These are phyloP conservation scores for Sclerotiophoma versabilis DNA, from an alignment of 2,329 filamentous ascomycete species.

Conservation along the genomic window DNA sequence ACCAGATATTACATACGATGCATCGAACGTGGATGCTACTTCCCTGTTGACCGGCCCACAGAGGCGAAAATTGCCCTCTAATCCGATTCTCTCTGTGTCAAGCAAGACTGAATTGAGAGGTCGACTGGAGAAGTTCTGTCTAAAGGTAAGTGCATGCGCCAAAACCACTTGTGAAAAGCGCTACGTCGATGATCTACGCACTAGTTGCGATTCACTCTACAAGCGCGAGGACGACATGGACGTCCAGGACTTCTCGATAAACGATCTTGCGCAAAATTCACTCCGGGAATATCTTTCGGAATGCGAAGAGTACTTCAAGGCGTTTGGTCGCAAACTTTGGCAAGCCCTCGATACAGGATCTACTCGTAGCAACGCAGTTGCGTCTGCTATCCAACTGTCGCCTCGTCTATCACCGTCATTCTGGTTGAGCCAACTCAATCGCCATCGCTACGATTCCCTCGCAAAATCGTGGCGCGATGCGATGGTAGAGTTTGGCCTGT, in stretches of 20 bases:
- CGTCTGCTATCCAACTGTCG: conserved; percentile 7
- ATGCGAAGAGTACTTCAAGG: conserved; percentile 21
- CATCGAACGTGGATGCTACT: background rate
- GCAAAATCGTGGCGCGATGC: conserved; percentile 29
- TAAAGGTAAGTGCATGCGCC: conserved; percentile 14
- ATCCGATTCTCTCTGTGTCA: background rate
- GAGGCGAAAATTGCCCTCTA: background rate
- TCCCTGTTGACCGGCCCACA: background rate
- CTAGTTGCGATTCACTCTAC: conserved; percentile 28
- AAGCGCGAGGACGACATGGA: background rate
- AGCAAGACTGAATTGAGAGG: background rate
- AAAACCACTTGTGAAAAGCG: conserved; percentile 26
- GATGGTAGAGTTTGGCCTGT: conserved; percentile 36
- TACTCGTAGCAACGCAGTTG: conserved; percentile 5
- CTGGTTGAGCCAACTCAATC: conserved; percentile 35
- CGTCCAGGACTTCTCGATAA: background rate
- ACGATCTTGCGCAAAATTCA: background rate
- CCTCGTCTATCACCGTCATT: conserved; percentile 34
- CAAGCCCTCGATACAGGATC: background rate
- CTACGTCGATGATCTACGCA: conserved; percentile 28
- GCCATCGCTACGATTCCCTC: conserved; percentile 22
- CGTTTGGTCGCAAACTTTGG: conserved; percentile 11
- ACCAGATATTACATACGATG: background rate
- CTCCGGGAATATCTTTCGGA: conserved; percentile 18
- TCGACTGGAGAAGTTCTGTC: conserved; percentile 24